Evolutionary conservation across 176 grass and related monocot genomes (phyloP).

Genomic region (Eleusine indica): DNA sequence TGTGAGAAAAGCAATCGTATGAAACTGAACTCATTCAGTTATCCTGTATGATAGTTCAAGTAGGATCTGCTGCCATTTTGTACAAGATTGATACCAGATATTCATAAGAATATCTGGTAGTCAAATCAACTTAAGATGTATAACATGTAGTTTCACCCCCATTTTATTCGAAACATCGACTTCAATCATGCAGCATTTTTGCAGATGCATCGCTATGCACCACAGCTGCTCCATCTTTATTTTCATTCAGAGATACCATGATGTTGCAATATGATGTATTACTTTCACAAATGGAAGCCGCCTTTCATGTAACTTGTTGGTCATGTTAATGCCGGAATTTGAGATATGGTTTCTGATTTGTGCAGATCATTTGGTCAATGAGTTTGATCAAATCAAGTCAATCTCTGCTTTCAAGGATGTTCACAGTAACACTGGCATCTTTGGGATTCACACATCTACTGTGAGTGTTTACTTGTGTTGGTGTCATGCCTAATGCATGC

Average conservation of each 20-base stretch:
- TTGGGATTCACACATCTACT: slow-evolving; percentile 91
- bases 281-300: not conserved
- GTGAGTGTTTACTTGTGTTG: slow-evolving; percentile 49
- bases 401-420: slow-evolving; percentile 84
- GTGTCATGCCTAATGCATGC: not conserved
- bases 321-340: slow-evolving; percentile 30
- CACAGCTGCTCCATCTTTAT: slow-evolving; percentile 11
- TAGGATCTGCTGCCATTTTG: slow-evolving; percentile 15
- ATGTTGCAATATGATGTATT: not conserved
- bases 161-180: slow-evolving; percentile 8
- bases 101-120: slow-evolving; percentile 26
- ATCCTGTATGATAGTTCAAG: slow-evolving; percentile 23
- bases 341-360: slow-evolving; percentile 28
- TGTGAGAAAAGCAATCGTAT: not conserved
- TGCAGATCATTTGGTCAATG: slow-evolving; percentile 72
- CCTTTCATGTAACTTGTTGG: slow-evolving; percentile 22
- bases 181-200: not conserved
- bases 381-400: slow-evolving; percentile 86
- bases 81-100: not conserved
- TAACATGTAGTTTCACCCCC: not conserved
- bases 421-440: slow-evolving; percentile 88
- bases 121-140: slow-evolving; percentile 8
- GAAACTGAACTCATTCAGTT: slow-evolving; percentile 1
- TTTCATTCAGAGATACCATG: slow-evolving; percentile 1
- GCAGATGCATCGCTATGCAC: not conserved